Percentiles rank a stretch among this genome's conserved stretches.
Evolutionary conservation across 495 filamentous ascomycete genomes (phyloP).

Genomic region (Jackrogersella multiformis): DNA sequence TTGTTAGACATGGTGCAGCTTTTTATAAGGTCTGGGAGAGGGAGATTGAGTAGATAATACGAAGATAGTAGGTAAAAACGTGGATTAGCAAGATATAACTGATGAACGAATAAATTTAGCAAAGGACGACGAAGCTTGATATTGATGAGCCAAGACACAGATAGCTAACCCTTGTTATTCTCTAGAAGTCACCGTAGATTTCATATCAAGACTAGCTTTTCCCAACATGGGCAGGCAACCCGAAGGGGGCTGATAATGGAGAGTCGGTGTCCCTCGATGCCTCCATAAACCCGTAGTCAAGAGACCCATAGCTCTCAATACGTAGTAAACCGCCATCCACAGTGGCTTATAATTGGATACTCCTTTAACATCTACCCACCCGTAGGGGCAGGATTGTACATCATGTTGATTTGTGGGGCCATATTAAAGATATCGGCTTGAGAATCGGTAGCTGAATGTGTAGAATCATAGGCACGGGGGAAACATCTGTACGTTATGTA

Average conservation of each 20-base stretch:
- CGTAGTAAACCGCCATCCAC: too few species aligned
- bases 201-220: not conserved
- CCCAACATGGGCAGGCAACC: not conserved
- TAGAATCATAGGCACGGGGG: not conserved
- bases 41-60: not conserved
- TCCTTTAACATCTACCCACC: not conserved
- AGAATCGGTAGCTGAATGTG: not conserved
- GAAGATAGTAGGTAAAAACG: not conserved
- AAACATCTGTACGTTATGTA: not conserved
- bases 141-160: slow-evolving; percentile 4
- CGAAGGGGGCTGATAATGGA: not conserved
- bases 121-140: slow-evolving; percentile 4
- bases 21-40: not conserved
- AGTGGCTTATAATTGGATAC: not conserved
- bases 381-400: not conserved
- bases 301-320: not conserved
- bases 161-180: not conserved
- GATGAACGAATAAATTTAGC: not conserved
- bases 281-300: not conserved
- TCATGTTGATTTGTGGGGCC: not conserved
- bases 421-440: not conserved
- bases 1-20: not conserved
- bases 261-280: slow-evolving; percentile 6
- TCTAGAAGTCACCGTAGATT: not conserved
- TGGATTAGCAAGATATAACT: not conserved